Evolutionary conservation across 192 early-diverging fungal genomes (phyloP).

Genomic region (Podila clonocystis): DNA sequence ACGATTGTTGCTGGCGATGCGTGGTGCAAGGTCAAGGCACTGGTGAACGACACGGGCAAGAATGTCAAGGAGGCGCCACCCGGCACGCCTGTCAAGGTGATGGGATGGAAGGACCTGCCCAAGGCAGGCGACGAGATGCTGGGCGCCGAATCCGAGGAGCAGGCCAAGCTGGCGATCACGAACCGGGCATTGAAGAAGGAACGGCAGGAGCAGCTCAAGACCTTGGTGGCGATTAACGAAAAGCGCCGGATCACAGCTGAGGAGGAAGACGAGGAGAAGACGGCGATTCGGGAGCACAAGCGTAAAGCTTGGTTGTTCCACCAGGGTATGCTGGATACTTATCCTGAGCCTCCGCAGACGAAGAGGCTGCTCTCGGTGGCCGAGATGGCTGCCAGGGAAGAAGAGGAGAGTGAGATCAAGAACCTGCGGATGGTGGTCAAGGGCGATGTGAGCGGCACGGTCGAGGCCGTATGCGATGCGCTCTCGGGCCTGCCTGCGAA

Average conservation of each 20-base stretch:
- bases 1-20: constrained; percentile 86
- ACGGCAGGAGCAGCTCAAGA: constrained; percentile 66
- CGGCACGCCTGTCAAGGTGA: constrained; percentile 85
- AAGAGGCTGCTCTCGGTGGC: constrained; percentile 32
- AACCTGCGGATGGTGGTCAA: constrained; percentile 75
- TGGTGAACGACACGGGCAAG: constrained; percentile 84
- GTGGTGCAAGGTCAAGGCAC: constrained; percentile 87
- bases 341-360: constrained; percentile 59
- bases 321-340: constrained; percentile 62
- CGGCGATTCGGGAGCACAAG: constrained; percentile 59
- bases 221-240: constrained; percentile 82
- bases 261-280: constrained; percentile 62
- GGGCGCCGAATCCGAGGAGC: constrained; percentile 71
- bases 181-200: constrained; percentile 72
- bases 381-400: constrained; percentile 48
- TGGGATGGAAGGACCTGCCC: constrained; percentile 95
- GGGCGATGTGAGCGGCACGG: constrained; percentile 93
- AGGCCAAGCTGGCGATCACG: constrained; percentile 80
- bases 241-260: constrained; percentile 67
- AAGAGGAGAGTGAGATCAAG: constrained; percentile 54
- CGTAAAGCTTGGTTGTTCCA: constrained; percentile 75
- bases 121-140: constrained; percentile 90
- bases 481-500: constrained; percentile 81
- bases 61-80: constrained; percentile 81
- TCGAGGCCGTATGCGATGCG: constrained; percentile 86